Conservation (phyloP, 805 yeast species). For the Isabelozyma rhagii region DNA sequence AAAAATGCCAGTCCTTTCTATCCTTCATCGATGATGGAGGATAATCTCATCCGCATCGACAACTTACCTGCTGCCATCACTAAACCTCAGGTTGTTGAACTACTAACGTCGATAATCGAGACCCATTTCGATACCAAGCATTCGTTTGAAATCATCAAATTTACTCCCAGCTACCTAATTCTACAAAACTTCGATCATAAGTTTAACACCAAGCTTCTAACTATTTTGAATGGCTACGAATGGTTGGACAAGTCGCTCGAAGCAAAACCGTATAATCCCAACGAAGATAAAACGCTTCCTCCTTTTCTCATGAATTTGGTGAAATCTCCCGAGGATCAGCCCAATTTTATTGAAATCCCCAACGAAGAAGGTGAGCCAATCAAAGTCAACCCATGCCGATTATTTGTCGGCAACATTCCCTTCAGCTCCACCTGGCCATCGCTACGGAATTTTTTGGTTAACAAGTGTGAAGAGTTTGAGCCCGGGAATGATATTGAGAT, state of each 20-base stretch:
- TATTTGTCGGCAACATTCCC: slow-evolving; percentile 59
- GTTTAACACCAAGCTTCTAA: slow-evolving; percentile 6
- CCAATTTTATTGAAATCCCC: slow-evolving; percentile 11
- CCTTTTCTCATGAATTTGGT: slow-evolving; percentile 1
- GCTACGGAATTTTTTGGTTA: slow-evolving; percentile 25
- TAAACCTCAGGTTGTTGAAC: slow-evolving; percentile 9
- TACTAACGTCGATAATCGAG: slow-evolving; percentile 12
- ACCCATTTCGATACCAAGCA: slow-evolving; percentile 5
- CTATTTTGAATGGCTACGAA: slow-evolving; percentile 20
- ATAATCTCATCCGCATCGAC: slow-evolving; percentile 4
- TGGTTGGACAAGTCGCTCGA: slow-evolving; percentile 15
- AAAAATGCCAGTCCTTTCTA: slow-evolving; percentile 19
- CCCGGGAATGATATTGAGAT: slow-evolving; percentile 23
- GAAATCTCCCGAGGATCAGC: neutral
- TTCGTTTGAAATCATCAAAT: neutral
- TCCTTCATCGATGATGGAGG: slow-evolving; percentile 7
- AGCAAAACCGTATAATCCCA: neutral
- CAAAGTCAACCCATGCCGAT: slow-evolving; percentile 40
- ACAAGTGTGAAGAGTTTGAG: slow-evolving; percentile 20
- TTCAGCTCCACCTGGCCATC: slow-evolving; percentile 39
- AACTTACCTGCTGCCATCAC: slow-evolving; percentile 11
- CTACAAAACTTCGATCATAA: neutral
- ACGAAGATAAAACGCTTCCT: neutral
- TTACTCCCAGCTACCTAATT: neutral
- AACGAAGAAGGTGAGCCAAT: slow-evolving; percentile 24